Conservation (phyloP, 1,139 yeast genomes). For the Magnusiomyces fungicola region DNA sequence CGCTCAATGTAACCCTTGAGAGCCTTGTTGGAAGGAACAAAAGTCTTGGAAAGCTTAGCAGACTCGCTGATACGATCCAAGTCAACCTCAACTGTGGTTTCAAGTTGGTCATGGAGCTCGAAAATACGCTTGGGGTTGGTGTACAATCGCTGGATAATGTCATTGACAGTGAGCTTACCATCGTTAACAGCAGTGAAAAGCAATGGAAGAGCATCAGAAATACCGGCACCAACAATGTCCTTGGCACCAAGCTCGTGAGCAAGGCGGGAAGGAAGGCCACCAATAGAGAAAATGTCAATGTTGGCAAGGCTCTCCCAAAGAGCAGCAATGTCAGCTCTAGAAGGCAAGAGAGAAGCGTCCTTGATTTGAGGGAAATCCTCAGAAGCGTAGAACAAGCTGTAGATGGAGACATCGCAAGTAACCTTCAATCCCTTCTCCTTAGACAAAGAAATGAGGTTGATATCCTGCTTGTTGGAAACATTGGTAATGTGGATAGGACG, state of each 20-base stretch:
- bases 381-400: slow-evolving; percentile 68
- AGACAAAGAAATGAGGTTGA: slow-evolving; percentile 77
- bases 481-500: slow-evolving; percentile 86
- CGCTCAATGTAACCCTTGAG: slow-evolving; percentile 81
- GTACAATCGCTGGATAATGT: slow-evolving; percentile 67
- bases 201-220: slow-evolving; percentile 74
- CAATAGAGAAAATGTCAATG: slow-evolving; percentile 85
- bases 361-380: slow-evolving; percentile 66
- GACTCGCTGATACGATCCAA: slow-evolving; percentile 53
- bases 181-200: slow-evolving; percentile 73
- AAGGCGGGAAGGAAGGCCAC: slow-evolving; percentile 66
- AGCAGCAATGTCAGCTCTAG: slow-evolving; percentile 69
- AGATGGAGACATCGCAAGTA: slow-evolving; percentile 85
- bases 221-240: slow-evolving; percentile 65
- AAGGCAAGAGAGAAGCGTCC: slow-evolving; percentile 59
- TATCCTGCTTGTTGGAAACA: slow-evolving; percentile 73
- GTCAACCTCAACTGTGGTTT: slow-evolving; percentile 69
- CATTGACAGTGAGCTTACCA: slow-evolving; percentile 63
- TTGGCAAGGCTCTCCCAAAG: slow-evolving; percentile 69
- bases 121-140: slow-evolving; percentile 78
- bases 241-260: slow-evolving; percentile 58
- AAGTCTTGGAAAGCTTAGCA: slow-evolving; percentile 39
- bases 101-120: slow-evolving; percentile 73
- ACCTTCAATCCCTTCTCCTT: slow-evolving; percentile 75
- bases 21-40: slow-evolving; percentile 38